Evolutionary conservation across 1,284 basidiomycete species (phyloP).

Genomic region (Farysia itapuensis): DNA sequence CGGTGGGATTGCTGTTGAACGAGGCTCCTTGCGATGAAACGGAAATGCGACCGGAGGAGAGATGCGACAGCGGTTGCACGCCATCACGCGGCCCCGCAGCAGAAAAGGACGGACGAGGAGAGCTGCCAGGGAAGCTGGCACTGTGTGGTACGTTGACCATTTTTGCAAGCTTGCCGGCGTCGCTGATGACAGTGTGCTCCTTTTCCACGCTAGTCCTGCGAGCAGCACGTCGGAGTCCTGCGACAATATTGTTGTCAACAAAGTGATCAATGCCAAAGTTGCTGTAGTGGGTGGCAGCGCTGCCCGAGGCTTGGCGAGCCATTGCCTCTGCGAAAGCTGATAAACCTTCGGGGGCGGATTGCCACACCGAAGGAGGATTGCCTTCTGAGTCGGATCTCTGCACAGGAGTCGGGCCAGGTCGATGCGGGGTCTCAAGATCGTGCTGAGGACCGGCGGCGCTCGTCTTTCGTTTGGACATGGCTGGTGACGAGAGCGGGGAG

Average conservation of each 20-base stretch:
- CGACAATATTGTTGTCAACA: constrained; percentile 32
- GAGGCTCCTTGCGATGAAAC: constrained; percentile 20
- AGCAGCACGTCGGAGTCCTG: constrained; percentile 42
- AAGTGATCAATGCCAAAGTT: constrained; percentile 6
- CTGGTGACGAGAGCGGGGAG: not conserved
- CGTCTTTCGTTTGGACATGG: too few species aligned
- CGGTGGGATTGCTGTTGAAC: constrained; percentile 24
- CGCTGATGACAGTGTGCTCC: constrained; percentile 6
- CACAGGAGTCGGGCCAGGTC: constrained; percentile 42
- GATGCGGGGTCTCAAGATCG: not conserved
- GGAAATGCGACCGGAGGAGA: constrained; percentile 4
- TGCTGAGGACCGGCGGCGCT: too few species aligned
- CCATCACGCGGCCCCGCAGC: constrained; percentile 23
- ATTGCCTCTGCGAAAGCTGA: constrained; percentile 22
- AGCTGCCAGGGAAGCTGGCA: constrained; percentile 35
- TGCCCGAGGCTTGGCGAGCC: constrained; percentile 17
- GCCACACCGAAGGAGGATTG: constrained; percentile 19
- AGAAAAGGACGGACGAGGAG: constrained; percentile 23
- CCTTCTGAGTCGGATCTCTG: constrained; percentile 6
- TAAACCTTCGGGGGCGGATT: constrained; percentile 35
- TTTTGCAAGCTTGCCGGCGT: constrained; percentile 5
- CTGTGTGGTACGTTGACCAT: constrained; percentile 21
- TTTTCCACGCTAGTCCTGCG: constrained; percentile 37
- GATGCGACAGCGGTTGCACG: constrained; percentile 17
- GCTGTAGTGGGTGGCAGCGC: constrained; percentile 5